Evolutionary conservation across 345 rosid genomes (phyloP).

Genomic region (Anacardium occidentale): DNA sequence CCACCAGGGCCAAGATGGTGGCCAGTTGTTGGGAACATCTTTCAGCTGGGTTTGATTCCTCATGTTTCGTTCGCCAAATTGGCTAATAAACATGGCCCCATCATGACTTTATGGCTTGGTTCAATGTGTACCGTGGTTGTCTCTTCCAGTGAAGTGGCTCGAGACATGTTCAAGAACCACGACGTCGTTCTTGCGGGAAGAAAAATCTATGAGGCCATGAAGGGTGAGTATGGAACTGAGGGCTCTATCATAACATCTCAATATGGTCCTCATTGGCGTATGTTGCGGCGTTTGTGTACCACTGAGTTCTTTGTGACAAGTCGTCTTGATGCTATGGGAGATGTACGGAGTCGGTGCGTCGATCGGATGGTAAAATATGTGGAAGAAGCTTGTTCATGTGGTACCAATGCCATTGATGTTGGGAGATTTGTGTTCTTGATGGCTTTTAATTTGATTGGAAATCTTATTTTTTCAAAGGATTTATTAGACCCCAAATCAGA

Average conservation of each 20-base stretch:
- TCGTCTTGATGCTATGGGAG: slow-evolving; percentile 55
- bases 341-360: slow-evolving; percentile 49
- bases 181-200: slow-evolving; percentile 71
- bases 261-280: slow-evolving; percentile 77
- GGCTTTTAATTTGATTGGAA: slow-evolving; percentile 72
- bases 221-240: slow-evolving; percentile 46
- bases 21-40: slow-evolving; percentile 69
- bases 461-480: slow-evolving; percentile 66
- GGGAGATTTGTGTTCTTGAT: slow-evolving; percentile 66
- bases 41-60: slow-evolving; percentile 54
- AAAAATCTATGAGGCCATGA: slow-evolving; percentile 80
- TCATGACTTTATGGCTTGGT: slow-evolving; percentile 75
- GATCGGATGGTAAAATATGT: slow-evolving; percentile 52
- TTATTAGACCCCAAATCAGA: slow-evolving; percentile 57
- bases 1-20: slow-evolving; percentile 73
- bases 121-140: slow-evolving; percentile 70
- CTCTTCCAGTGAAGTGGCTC: slow-evolving; percentile 62
- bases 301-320: slow-evolving; percentile 61
- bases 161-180: slow-evolving; percentile 73
- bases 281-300: slow-evolving; percentile 61
- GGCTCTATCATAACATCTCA: slow-evolving; percentile 74
- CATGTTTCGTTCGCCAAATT: slow-evolving; percentile 53
- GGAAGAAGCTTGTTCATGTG: slow-evolving; percentile 40
- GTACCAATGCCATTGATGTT: slow-evolving; percentile 46
- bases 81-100: slow-evolving; percentile 55